Conservation (phyloP, 805 yeast species). For the Pichia gijzeniarum region DNA sequence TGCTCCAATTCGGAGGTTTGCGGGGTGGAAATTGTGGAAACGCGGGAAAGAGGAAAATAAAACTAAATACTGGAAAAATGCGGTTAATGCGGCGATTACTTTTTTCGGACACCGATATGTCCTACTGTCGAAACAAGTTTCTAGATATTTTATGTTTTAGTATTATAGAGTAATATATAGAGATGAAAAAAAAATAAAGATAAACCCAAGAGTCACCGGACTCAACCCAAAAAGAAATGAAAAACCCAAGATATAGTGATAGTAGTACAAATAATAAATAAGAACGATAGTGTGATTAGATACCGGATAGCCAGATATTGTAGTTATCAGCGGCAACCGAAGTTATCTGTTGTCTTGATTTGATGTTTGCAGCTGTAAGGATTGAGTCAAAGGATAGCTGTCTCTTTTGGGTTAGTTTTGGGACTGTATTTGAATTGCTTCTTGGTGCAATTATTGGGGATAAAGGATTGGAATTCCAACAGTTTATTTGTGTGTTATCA, state of each 20-base stretch:
- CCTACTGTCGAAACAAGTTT: no score
- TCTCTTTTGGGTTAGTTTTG: background rate
- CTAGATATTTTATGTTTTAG: background rate
- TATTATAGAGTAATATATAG: background rate
- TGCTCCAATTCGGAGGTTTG: no score
- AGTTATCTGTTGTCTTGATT: background rate
- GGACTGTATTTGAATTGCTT: background rate
- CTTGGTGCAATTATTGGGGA: background rate
- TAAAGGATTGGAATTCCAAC: background rate
- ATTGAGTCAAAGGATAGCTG: conserved; percentile 5
- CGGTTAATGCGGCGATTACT: no score
- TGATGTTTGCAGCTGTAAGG: background rate
- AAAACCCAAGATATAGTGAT: background rate
- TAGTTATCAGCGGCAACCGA: conserved; percentile 7
- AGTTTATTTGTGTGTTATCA: background rate
- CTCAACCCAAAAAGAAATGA: background rate
- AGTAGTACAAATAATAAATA: no score
- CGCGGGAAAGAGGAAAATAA: no score
- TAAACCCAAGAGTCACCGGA: background rate
- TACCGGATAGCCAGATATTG: conserved; percentile 8
- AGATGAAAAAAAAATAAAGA: background rate
- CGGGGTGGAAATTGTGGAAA: no score
- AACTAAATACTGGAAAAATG: no score
- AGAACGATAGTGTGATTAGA: background rate
- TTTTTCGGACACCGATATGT: no score